Conservation (phyloP, 495 filamentous ascomycete species). For the Baudoinia panamericana region DNA sequence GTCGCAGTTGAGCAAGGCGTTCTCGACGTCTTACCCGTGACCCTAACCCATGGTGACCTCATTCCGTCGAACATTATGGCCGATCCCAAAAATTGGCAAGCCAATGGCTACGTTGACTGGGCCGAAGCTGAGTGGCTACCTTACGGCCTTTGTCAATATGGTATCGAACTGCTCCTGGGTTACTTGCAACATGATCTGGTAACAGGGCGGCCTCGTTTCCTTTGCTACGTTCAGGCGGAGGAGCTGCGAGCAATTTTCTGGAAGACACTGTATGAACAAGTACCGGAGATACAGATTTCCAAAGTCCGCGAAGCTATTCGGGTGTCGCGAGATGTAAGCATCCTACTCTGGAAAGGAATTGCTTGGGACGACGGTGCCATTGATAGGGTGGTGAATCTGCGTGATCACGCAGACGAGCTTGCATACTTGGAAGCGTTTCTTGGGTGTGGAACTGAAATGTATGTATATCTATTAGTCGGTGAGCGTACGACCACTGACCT, state of each 20-base stretch:
- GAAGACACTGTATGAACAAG: constrained; percentile 27
- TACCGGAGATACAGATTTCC: constrained; percentile 27
- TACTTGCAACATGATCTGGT: constrained; percentile 19
- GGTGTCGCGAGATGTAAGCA: constrained; percentile 37
- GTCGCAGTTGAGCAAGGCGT: constrained; percentile 19
- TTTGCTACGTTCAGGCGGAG: constrained; percentile 33
- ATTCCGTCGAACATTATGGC: constrained; percentile 55
- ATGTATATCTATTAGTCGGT: constrained; percentile 1
- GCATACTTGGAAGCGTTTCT: constrained; percentile 30
- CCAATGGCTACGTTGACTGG: constrained; percentile 47
- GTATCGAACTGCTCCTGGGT: constrained; percentile 42
- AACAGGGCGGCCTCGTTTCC: constrained; percentile 17
- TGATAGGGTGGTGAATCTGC: constrained; percentile 39
- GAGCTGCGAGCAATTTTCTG: constrained; percentile 37
- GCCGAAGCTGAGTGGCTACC: constrained; percentile 45
- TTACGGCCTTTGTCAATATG: constrained; percentile 43
- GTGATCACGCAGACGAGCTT: constrained; percentile 37
- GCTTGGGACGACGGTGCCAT: constrained; percentile 45
- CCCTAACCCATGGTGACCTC: constrained; percentile 46
- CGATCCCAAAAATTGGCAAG: constrained; percentile 49
- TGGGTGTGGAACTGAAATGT: neutral
- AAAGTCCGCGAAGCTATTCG: constrained; percentile 25
- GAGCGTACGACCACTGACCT: too few relatives aligned
- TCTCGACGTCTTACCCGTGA: constrained; percentile 34
- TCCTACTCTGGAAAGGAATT: constrained; percentile 47